Base-by-base conservation (phyloP, 495 filamentous ascomycete genomes). In the Aspergillus steynii region DNA sequence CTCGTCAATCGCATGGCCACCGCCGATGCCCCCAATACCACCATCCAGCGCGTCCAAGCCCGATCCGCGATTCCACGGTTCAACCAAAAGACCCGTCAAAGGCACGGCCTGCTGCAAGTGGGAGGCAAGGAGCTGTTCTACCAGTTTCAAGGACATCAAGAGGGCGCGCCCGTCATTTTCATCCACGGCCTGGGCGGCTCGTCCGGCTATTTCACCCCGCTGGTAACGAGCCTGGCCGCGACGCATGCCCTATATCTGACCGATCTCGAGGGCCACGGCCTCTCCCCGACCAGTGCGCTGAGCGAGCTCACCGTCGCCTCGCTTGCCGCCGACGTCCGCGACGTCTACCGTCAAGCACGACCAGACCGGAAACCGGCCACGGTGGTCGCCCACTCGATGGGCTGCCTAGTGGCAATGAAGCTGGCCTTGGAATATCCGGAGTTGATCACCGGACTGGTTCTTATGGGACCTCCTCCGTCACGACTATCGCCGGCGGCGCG, bases 231-330 rank as follows among this genome's bases (percentile, higher is more conserved):
- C 57, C 78, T 9, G 74, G 78, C 32, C 49, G 56, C 37, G 59
- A 56, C n/a, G 67, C 73, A 52, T 70, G 65, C 26, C 62, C 71
- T 29, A 77, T 78, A 34, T 58, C 67, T 78, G 26, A 80, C 70
- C 53, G 83, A 86, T 62, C 72, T 86, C 2, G 83, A 86, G 65
- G 83, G 83, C 5, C 83, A 83, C 62, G 83, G 83, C 2, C 31
- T 34, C 31, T 34, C 31, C 1, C 31, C 31, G 1, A 34, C 31
- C 20, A 20, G 20, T 20, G 20, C 20, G 20, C 20, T 20, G 20
- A 20, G 20, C 20, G 20, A 20, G 20, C 20, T 20, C 20, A 20
- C 20, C 20, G 20, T 20, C 20, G 20, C 20, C 20, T 20, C 20
- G 20, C 20, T 20, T 20, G 20, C 20, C 20, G 20, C 20, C 20